Evolutionary conservation across 345 rosid genomes (phyloP).

Genomic region (Linum tenue): DNA sequence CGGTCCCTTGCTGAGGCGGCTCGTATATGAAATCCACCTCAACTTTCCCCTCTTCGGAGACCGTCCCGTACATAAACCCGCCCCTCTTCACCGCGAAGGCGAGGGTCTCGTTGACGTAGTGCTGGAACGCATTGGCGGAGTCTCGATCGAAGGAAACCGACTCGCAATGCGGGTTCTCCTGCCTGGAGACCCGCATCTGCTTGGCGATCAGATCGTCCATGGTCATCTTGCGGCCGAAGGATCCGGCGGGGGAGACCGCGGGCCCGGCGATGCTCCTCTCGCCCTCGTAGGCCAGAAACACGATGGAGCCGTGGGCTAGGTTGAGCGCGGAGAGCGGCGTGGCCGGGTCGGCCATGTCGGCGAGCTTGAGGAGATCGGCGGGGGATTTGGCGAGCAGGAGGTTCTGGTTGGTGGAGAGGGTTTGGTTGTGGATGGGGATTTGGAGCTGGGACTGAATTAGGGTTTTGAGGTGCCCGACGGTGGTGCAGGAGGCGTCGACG

Average conservation of each 20-base stretch:
- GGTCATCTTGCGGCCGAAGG: constrained; percentile 96
- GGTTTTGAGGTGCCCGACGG: constrained; percentile 60
- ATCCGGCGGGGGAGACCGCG: constrained; percentile 59
- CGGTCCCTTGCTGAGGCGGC: constrained; percentile 80
- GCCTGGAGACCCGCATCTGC: constrained; percentile 78
- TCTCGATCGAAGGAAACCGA: constrained; percentile 80
- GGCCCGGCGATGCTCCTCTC: constrained; percentile 67
- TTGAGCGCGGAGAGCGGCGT: constrained; percentile 47
- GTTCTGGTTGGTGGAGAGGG: constrained; percentile 64
- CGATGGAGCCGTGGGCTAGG: constrained; percentile 65
- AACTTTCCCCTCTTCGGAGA: constrained; percentile 61
- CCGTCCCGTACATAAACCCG: constrained; percentile 87
- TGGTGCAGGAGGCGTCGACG: constrained; percentile 38
- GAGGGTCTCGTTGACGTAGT: constrained; percentile 57
- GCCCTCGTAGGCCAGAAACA: constrained; percentile 68
- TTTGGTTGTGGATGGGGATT: constrained; percentile 63
- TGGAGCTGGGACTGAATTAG: constrained; percentile 70
- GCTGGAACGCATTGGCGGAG: constrained; percentile 71
- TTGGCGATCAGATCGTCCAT: constrained; percentile 83
- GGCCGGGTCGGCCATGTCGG: constrained; percentile 61
- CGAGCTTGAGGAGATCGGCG: constrained; percentile 37
- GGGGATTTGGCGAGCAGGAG: constrained; percentile 66
- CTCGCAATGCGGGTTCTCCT: constrained; percentile 75
- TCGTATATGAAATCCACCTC: constrained; percentile 86
- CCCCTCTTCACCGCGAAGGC: constrained; percentile 83